These are phyloP conservation scores for Botryosphaeria dothidea DNA, from an alignment of 2,329 filamentous ascomycete species.

Conservation along the genomic window DNA sequence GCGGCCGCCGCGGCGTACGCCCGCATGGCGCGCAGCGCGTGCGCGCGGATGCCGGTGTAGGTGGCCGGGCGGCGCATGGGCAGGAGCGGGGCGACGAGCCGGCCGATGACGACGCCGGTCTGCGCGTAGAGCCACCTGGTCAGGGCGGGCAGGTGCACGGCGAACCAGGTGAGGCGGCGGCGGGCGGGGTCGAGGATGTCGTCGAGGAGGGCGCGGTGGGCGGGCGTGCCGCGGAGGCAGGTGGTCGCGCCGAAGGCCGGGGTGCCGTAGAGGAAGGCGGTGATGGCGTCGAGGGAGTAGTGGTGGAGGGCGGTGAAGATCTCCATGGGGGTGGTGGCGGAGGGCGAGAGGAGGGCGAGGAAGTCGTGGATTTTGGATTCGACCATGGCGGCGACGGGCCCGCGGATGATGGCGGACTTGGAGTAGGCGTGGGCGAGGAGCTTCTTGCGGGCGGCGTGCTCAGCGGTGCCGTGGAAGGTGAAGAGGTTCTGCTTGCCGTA, in stretches of 20 bases:
- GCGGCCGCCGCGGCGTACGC: conserved; percentile 62
- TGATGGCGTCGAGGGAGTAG: conserved; percentile 56
- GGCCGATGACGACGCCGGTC: conserved; percentile 38
- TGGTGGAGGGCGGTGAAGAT: conserved; percentile 55
- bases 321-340: conserved; percentile 47
- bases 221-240: conserved; percentile 40
- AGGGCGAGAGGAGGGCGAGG: background rate
- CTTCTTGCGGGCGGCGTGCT: conserved; percentile 50
- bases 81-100: conserved; percentile 41
- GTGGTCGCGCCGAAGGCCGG: conserved; percentile 43
- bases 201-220: background rate
- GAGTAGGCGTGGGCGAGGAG: conserved; percentile 55
- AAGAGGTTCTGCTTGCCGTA: conserved; percentile 56
- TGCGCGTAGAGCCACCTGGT: conserved; percentile 53
- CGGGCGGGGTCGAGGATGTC: conserved; percentile 41
- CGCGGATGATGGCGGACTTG: conserved; percentile 48
- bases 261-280: conserved; percentile 52
- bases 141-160: conserved; percentile 46
- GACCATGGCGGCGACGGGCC: conserved; percentile 25
- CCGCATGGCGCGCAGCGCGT: conserved; percentile 65
- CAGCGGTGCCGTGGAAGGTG: conserved; percentile 42
- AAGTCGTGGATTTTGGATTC: background rate
- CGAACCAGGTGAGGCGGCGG: conserved; percentile 51
- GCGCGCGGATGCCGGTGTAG: conserved; percentile 39
- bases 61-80: conserved; percentile 47